phyloP scores from a whole-genome alignment of 169 alveolate genomes.

The Cyclospora cayetanensis region DNA sequence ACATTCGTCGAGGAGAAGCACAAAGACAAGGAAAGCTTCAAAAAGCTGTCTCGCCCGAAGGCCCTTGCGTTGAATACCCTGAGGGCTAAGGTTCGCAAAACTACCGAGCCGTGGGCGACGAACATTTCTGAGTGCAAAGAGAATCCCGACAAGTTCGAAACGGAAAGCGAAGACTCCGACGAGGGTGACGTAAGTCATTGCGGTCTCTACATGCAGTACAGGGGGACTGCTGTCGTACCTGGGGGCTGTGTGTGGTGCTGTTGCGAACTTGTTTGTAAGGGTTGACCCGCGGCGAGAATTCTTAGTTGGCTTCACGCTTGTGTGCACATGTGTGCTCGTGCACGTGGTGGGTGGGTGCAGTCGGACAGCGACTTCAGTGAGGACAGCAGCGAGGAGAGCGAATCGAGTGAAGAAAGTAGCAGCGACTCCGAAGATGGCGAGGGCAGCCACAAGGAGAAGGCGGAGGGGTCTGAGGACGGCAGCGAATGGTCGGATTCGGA shows the following conservation, averaged over 20 bases:
- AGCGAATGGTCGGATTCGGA: slow-evolving; percentile 73
- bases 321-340: no score
- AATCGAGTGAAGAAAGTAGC: slow-evolving; percentile 25
- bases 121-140: slow-evolving; percentile 65
- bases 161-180: slow-evolving; percentile 72
- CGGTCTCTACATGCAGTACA: no score
- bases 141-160: slow-evolving; percentile 70
- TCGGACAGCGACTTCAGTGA: slow-evolving; percentile 57
- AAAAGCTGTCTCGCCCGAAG: slow-evolving; percentile 72
- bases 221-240: no score
- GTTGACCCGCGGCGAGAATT: no score
- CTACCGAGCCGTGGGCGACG: slow-evolving; percentile 73
- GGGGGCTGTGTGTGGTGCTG: no score
- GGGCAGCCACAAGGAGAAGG: not conserved
- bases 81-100: slow-evolving; percentile 75
- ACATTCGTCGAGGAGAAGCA: slow-evolving; percentile 42
- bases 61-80: slow-evolving; percentile 76
- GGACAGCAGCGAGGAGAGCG: slow-evolving; percentile 32
- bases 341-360: no score
- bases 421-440: not conserved
- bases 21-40: slow-evolving; percentile 70
- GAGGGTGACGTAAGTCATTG: slow-evolving; percentile 41
- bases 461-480: slow-evolving; percentile 56
- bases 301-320: no score
- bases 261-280: no score